phyloP scores from a whole-genome alignment of 1,139 yeast species.

The Taiozyma sp. region DNA sequence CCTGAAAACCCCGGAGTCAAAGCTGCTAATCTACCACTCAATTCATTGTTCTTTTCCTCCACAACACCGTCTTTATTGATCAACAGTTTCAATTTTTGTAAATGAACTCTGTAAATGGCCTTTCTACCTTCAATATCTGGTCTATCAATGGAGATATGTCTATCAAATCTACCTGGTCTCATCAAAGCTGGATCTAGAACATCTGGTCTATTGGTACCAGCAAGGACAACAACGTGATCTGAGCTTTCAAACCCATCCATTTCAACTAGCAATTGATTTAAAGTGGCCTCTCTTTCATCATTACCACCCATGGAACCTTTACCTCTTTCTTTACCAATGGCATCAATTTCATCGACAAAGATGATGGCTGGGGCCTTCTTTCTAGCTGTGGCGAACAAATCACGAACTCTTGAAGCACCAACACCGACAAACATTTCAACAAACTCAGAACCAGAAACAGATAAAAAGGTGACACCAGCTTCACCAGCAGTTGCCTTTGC shows the following conservation, averaged over 20 bases:
- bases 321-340: constrained; percentile 75
- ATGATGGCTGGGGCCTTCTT: constrained; percentile 78
- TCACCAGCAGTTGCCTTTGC: constrained; percentile 87
- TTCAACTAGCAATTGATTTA: constrained; percentile 74
- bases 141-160: constrained; percentile 66
- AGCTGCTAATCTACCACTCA: constrained; percentile 70
- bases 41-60: constrained; percentile 45
- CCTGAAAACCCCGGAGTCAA: constrained; percentile 83
- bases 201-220: constrained; percentile 81
- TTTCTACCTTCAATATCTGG: constrained; percentile 80
- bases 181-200: constrained; percentile 69
- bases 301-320: constrained; percentile 63
- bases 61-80: constrained; percentile 32
- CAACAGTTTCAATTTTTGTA: constrained; percentile 51
- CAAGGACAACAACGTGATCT: constrained; percentile 75
- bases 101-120: constrained; percentile 66
- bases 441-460: constrained; percentile 79
- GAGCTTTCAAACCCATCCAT: constrained; percentile 78
- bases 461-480: constrained; percentile 76
- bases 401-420: constrained; percentile 80
- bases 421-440: constrained; percentile 84
- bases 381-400: constrained; percentile 71
- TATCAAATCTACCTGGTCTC: constrained; percentile 83
- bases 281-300: constrained; percentile 76
- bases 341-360: constrained; percentile 81